Evolutionary conservation across 768 basidiomycete genomes (phyloP).

Genomic region (Hygrocybe coccinea): DNA sequence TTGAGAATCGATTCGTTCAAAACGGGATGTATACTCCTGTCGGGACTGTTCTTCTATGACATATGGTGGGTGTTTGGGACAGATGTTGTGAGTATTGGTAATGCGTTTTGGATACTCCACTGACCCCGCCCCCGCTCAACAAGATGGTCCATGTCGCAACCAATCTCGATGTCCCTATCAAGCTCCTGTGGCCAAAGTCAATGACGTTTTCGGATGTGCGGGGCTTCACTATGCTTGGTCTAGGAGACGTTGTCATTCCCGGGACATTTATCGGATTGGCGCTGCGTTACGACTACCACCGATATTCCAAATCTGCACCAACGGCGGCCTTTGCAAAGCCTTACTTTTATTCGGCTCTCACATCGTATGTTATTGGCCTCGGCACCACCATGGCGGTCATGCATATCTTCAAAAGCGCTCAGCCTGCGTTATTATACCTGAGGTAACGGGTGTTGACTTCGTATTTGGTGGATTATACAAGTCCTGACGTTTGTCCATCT

Average conservation of each 20-base stretch:
- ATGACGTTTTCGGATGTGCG: slow-evolving; percentile 40
- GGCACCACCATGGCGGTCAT: slow-evolving; percentile 76
- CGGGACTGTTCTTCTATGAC: slow-evolving; percentile 88
- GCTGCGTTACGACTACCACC: slow-evolving; percentile 75
- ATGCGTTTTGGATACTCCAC: background rate
- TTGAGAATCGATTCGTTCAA: slow-evolving; percentile 85
- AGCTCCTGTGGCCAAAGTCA: slow-evolving; percentile 82
- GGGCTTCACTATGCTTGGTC: slow-evolving; percentile 85
- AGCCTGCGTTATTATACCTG: slow-evolving; percentile 91
- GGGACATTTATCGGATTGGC: slow-evolving; percentile 75
- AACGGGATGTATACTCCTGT: slow-evolving; percentile 78
- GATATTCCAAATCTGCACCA: slow-evolving; percentile 27
- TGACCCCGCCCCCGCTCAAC: slow-evolving; percentile 7
- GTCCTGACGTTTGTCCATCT: background rate
- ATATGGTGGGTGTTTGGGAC: slow-evolving; percentile 94
- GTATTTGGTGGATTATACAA: background rate
- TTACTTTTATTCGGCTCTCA: slow-evolving; percentile 68
- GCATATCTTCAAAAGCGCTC: slow-evolving; percentile 71
- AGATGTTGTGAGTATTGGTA: slow-evolving; percentile 56
- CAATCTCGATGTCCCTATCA: slow-evolving; percentile 86
- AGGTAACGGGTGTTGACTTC: slow-evolving; percentile 40
- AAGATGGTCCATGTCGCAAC: slow-evolving; percentile 95
- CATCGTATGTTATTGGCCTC: slow-evolving; percentile 72
- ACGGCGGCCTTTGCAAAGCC: slow-evolving; percentile 52
- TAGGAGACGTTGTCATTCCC: slow-evolving; percentile 78